Percentiles rank a stretch among this genome's conserved stretches.
Evolutionary conservation across 768 basidiomycete species (phyloP).

Genomic region (Calocybe gangraenosa): DNA sequence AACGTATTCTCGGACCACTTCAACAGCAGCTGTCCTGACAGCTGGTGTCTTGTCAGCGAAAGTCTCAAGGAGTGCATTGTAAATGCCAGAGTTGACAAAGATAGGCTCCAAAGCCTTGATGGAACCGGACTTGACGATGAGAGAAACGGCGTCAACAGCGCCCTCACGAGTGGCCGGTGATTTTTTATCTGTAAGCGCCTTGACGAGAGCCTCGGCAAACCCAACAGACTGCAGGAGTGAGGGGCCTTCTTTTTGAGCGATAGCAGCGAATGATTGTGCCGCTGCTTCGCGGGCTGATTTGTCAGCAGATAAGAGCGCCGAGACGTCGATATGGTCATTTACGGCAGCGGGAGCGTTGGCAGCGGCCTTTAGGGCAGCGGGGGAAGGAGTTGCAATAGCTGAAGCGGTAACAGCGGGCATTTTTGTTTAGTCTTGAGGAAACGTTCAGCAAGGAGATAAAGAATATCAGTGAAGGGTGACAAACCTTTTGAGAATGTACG

Average conservation of each 20-base stretch:
- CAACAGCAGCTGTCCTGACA: conserved; percentile 79
- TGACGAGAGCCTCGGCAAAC: conserved; percentile 70
- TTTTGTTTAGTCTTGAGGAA: conserved; percentile 44
- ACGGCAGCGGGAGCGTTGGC: conserved; percentile 31
- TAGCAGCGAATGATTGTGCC: conserved; percentile 62
- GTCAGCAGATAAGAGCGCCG: conserved; percentile 80
- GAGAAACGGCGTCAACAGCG: conserved; percentile 67
- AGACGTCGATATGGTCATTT: conserved; percentile 63
- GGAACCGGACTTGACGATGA: conserved; percentile 66
- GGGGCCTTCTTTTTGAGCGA: conserved; percentile 83
- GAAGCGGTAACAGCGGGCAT: conserved; percentile 82
- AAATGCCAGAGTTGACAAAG: conserved; percentile 84
- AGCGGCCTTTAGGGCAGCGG: conserved; percentile 69
- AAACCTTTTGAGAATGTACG: conserved; percentile 40
- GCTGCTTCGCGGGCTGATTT: conserved; percentile 76
- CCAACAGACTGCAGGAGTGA: conserved; percentile 64
- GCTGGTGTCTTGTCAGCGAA: conserved; percentile 95
- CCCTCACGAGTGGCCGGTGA: conserved; percentile 88
- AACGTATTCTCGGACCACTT: conserved; percentile 75
- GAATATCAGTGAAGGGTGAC: conserved; percentile 8
- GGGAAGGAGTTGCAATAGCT: conserved; percentile 51
- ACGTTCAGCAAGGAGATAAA: conserved; percentile 5
- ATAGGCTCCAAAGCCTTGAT: conserved; percentile 82
- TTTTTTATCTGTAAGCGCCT: conserved; percentile 94
- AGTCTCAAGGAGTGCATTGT: conserved; percentile 80